These are phyloP conservation scores for Fusarium palustre DNA, from an alignment of 2,329 filamentous ascomycete genomes.

Conservation along the genomic window DNA sequence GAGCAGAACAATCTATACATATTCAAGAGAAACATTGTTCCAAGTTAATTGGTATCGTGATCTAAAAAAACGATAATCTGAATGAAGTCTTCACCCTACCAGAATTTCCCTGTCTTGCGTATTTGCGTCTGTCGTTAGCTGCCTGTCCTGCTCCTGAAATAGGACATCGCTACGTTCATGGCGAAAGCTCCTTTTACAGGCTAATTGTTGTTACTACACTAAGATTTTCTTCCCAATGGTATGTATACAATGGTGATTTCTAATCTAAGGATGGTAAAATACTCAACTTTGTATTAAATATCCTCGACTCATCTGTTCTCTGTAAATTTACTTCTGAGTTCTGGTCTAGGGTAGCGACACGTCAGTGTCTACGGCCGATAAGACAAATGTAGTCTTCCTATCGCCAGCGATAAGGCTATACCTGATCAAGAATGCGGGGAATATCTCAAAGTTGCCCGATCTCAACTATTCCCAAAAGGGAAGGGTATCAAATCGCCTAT, in stretches of 20 bases:
- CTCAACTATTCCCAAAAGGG: background rate
- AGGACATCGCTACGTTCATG: too few relatives aligned
- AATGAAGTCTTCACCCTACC: too few relatives aligned
- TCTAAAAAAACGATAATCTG: too few relatives aligned
- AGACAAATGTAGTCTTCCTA: fast-evolving
- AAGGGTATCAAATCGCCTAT: background rate
- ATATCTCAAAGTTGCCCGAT: background rate
- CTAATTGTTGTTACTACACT: too few relatives aligned
- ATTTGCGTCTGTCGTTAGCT: too few relatives aligned
- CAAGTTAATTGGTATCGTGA: too few relatives aligned
- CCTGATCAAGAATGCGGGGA: background rate
- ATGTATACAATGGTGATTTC: fast-evolving
- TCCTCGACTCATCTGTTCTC: fast-evolving
- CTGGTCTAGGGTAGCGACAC: background rate
- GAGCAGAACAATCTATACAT: too few relatives aligned
- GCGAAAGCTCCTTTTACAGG: too few relatives aligned
- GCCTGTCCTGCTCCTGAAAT: too few relatives aligned
- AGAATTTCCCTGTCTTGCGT: too few relatives aligned
- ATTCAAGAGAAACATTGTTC: too few relatives aligned
- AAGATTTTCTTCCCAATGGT: fast-evolving
- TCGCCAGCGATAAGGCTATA: background rate
- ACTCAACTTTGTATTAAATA: background rate
- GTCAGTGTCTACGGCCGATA: background rate
- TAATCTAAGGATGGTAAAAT: fast-evolving
- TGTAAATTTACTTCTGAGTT: background rate